Base-by-base conservation (phyloP, 2,329 filamentous ascomycete species). In the Gnomoniopsis smithogilvyi region DNA sequence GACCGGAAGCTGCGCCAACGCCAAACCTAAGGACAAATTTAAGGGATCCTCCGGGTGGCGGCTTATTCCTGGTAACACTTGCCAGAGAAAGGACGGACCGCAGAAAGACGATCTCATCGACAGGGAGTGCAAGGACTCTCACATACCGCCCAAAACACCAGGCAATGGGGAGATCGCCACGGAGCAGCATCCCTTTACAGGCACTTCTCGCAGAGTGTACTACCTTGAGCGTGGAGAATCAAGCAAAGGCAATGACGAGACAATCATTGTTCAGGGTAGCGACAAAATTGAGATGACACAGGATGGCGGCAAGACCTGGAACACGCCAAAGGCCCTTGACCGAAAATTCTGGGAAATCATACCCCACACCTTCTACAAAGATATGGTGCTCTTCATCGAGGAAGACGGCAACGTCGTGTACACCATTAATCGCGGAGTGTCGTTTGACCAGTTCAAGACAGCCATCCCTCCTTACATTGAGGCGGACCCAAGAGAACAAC, bases 291-390 rank as follows among this genome's bases (percentile, higher is more conserved):
- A 82, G 73, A 81, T 96, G 57, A 90, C 91, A 0, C 84, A 87
- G 56, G 87, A 99, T 69, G 94, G 97, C 68, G 95, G 95, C 68
- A 96, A 96, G 76, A 87, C 76, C 2, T 99, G 95, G 94, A 77
- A 86, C 24, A 78, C 71, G 46, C 73, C 77, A 15, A 68, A 81
- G 55, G 86, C 87, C 48, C 81, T 96, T 2, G 80, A 90, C 59
- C 84, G 85, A 34, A 85, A 93, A 64, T 84, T 98, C 58, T 76
- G 81, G 48, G 79, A 76, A 21, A 91, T 99, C 64, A 82, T 89
- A 58, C 90, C 89, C 24, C 92, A 99, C 69, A 80, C 80, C 51
- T 90, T 92, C 73, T 88, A 91, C 73, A 92, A 90, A 67, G 92
- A 97, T 68, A 83, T 87, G 45, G 90, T 95, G 30, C 99, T 91